These are phyloP conservation scores for Heimioporus sp. DNA, from an alignment of 768 basidiomycete species.

Conservation along the genomic window DNA sequence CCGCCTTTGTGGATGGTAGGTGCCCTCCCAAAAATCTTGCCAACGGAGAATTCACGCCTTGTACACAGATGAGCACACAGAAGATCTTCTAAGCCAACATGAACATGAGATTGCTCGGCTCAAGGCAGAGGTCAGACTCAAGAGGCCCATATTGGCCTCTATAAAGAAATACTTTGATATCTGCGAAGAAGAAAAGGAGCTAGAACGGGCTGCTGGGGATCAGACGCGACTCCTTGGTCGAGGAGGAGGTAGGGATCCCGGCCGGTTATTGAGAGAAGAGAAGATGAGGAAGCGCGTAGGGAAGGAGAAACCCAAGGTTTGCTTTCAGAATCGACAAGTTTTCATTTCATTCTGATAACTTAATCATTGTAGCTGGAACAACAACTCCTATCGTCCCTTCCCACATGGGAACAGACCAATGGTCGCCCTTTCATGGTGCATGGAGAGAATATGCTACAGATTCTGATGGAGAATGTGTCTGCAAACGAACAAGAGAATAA, in stretches of 20 bases:
- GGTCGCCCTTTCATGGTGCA: conserved; percentile 79
- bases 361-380: conserved; percentile 77
- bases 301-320: conserved; percentile 90
- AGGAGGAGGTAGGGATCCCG: conserved; percentile 74
- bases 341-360: not conserved
- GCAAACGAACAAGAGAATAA: conserved; percentile 82
- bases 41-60: not conserved
- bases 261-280: conserved; percentile 86
- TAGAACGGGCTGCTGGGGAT: conserved; percentile 77
- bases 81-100: conserved; percentile 81
- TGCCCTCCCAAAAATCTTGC: not conserved
- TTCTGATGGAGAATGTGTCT: conserved; percentile 71
- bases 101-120: conserved; percentile 81
- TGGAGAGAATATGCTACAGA: conserved; percentile 76
- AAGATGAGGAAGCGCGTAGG: conserved; percentile 94
- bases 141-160: conserved; percentile 69
- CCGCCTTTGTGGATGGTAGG: conserved; percentile 80
- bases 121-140: conserved; percentile 78
- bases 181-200: conserved; percentile 84
- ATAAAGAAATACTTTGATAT: conserved; percentile 92
- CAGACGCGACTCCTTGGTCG: conserved; percentile 79
- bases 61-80: conserved; percentile 75
- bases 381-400: conserved; percentile 75
- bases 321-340: not conserved
- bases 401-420: conserved; percentile 81